These are phyloP conservation scores for Glycyrrhiza uralensis DNA, from an alignment of 306 rosid genomes.

Conservation along the genomic window DNA sequence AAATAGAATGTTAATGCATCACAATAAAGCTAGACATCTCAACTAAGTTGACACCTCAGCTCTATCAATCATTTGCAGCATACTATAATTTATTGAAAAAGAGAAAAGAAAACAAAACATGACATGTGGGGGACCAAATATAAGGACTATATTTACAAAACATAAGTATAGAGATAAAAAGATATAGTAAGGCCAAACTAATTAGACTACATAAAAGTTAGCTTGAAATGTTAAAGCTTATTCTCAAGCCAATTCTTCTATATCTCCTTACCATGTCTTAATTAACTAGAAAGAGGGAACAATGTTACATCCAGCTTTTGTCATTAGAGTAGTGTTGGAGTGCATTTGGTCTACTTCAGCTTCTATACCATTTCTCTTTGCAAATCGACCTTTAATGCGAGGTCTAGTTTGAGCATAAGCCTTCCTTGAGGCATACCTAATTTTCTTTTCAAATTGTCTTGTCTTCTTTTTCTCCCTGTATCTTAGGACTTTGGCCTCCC, in stretches of 20 bases:
- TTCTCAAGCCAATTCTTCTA: neutral
- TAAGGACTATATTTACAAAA: neutral
- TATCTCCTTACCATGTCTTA: neutral
- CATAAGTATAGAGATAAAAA: neutral
- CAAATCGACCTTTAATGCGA: constrained; percentile 81
- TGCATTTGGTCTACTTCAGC: constrained; percentile 64
- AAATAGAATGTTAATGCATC: too few species aligned
- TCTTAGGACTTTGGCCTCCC: constrained; percentile 78
- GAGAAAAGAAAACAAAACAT: too few species aligned
- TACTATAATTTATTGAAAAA: too few species aligned
- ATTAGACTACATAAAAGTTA: neutral
- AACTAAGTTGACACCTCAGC: too few species aligned
- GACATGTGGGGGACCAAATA: too few species aligned
- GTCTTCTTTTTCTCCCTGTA: constrained; percentile 82
- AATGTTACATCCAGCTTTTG: constrained; percentile 54
- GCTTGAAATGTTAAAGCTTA: neutral
- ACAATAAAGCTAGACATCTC: too few species aligned
- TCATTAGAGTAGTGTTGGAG: constrained; percentile 46
- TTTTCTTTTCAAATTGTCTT: constrained; percentile 85
- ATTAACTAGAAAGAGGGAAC: constrained; percentile 55
- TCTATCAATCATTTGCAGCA: too few species aligned
- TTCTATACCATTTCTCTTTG: constrained; percentile 56
- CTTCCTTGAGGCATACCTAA: constrained; percentile 81
- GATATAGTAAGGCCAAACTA: neutral
- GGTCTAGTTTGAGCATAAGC: constrained; percentile 92